Conservation (phyloP, 345 rosid genomes). For the Populus simonii region DNA sequence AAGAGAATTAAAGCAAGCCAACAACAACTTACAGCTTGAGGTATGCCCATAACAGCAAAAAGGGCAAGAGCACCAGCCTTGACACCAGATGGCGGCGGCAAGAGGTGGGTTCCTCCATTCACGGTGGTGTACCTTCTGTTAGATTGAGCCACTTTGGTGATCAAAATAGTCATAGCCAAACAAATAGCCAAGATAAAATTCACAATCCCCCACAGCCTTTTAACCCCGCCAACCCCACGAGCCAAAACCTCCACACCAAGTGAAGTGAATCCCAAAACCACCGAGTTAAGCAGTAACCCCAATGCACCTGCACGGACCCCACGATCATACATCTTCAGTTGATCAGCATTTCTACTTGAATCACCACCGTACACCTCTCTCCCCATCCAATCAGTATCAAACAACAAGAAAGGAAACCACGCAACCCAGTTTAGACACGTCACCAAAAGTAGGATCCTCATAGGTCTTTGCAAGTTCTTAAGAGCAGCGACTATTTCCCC, state of each 20-base stretch:
- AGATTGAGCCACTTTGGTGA: slow-evolving; percentile 63
- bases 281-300: slow-evolving; percentile 77
- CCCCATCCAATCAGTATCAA: slow-evolving; percentile 94
- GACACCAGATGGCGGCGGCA: slow-evolving; percentile 43
- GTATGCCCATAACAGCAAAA: slow-evolving; percentile 71
- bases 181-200: slow-evolving; percentile 61
- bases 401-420: slow-evolving; percentile 83
- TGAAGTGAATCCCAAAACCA: slow-evolving; percentile 63
- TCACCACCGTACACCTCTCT: slow-evolving; percentile 83
- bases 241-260: slow-evolving; percentile 48
- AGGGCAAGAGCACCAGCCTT: slow-evolving; percentile 56
- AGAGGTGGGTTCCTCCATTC: background rate
- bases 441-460: slow-evolving; percentile 71
- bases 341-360: slow-evolving; percentile 27
- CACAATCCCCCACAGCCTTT: slow-evolving; percentile 65
- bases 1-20: background rate
- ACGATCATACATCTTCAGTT: slow-evolving; percentile 40
- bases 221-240: slow-evolving; percentile 48
- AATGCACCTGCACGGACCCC: slow-evolving; percentile 81
- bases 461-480: slow-evolving; percentile 50
- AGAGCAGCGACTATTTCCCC: slow-evolving; percentile 49
- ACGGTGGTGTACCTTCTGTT: slow-evolving; percentile 23
- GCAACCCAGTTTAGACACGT: slow-evolving; percentile 86
- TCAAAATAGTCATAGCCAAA: slow-evolving; percentile 46
- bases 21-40: slow-evolving; percentile 54